Evolutionary conservation across 768 basidiomycete genomes (phyloP).

Genomic region (Tulasnella sp.): DNA sequence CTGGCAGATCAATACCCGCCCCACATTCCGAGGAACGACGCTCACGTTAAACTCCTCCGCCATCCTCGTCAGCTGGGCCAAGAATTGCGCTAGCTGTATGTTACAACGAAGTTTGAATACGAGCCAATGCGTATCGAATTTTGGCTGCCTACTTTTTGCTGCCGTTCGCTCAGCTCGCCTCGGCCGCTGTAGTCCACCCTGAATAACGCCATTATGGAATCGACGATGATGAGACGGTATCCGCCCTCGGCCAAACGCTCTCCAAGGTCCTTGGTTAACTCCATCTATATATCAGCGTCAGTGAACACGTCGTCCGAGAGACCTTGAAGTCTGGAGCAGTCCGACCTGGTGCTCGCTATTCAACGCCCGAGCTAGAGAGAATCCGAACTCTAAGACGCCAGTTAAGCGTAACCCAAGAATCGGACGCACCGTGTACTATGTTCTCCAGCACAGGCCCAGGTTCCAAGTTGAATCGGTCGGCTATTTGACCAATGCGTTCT

Average conservation of each 20-base stretch:
- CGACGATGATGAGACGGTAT: conserved; percentile 69
- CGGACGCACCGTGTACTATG: conserved; percentile 73
- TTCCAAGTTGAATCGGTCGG: conserved; percentile 93
- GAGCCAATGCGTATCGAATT: background rate
- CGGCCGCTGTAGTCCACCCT: conserved; percentile 91
- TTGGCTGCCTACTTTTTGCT: conserved; percentile 68
- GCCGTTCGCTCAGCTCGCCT: conserved; percentile 91
- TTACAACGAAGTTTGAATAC: background rate
- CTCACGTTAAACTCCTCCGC: conserved; percentile 88
- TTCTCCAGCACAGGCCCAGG: conserved; percentile 85
- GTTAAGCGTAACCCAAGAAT: background rate
- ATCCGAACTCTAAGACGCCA: conserved; percentile 20
- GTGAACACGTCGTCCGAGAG: background rate
- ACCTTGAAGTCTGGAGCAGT: background rate
- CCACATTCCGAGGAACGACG: conserved; percentile 8
- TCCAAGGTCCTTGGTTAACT: conserved; percentile 87
- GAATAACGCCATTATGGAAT: conserved; percentile 97
- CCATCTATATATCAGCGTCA: conserved; percentile 57
- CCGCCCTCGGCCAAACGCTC: conserved; percentile 78
- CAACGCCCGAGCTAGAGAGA: conserved; percentile 71
- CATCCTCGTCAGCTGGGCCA: conserved; percentile 87
- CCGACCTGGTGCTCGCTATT: conserved; percentile 89
- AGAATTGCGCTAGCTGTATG: conserved; percentile 37
- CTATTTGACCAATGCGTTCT: conserved; percentile 87
- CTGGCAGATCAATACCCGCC: background rate